A percentile compares a stretch with the other conserved stretches of the same genome.
phyloP scores from a whole-genome alignment of 2,329 filamentous ascomycete species.

The Neonectria ditissima region DNA sequence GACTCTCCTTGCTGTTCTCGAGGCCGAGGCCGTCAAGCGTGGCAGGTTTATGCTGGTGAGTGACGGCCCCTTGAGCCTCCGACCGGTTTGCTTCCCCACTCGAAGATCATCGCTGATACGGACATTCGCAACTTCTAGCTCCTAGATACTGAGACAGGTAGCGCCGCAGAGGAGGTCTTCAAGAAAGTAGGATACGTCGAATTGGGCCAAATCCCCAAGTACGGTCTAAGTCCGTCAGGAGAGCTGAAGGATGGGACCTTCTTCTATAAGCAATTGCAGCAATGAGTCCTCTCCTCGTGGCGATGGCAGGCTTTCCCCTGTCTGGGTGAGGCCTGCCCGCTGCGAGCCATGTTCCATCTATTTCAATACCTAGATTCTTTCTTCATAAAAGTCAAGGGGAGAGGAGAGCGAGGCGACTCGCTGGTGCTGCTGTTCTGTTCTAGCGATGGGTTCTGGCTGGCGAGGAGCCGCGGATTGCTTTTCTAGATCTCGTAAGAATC shows the following conservation, averaged over 20 bases:
- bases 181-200: constrained; percentile 67
- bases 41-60: constrained; percentile 67
- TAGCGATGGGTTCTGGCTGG: constrained; percentile 29
- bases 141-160: constrained; percentile 65
- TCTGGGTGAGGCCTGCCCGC: neutral
- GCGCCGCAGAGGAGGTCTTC: constrained; percentile 65
- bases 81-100: neutral
- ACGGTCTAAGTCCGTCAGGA: constrained; percentile 62
- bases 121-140: constrained; percentile 50
- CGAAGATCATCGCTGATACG: neutral
- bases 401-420: constrained; percentile 44
- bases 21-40: constrained; percentile 62
- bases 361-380: constrained; percentile 33
- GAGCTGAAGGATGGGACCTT: constrained; percentile 64
- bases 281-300: constrained; percentile 16
- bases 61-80: constrained; percentile 27
- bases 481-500: constrained; percentile 33
- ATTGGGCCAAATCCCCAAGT: constrained; percentile 67
- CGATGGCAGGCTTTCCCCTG: neutral
- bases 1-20: constrained; percentile 64
- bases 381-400: constrained; percentile 22
- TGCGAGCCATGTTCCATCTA: constrained; percentile 6
- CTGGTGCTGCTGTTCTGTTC: constrained; percentile 40
- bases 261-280: constrained; percentile 68
- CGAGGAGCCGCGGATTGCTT: constrained; percentile 37